phyloP scores from a whole-genome alignment of 345 rosid species.

The Noccaea caerulescens region DNA sequence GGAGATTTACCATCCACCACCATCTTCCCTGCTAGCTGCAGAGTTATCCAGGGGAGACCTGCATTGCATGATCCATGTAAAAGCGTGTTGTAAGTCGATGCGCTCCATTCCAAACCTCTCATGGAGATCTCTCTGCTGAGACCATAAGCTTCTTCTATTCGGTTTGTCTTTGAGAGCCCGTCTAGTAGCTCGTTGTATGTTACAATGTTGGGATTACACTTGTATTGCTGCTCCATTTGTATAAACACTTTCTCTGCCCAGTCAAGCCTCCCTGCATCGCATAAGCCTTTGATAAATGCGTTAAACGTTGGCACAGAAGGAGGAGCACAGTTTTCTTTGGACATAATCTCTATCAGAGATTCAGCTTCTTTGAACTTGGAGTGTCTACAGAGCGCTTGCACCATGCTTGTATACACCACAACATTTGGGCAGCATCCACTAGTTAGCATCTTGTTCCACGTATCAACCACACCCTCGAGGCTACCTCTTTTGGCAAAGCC shows the following conservation, averaged over 20 bases:
- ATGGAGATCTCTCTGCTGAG: conserved; percentile 56
- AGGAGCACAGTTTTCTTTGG: conserved; percentile 56
- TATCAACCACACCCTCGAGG: conserved; percentile 62
- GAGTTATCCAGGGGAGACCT: conserved; percentile 53
- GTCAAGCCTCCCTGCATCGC: conserved; percentile 62
- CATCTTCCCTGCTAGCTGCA: conserved; percentile 71
- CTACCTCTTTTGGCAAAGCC: conserved; percentile 75
- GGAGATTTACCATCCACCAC: conserved; percentile 56
- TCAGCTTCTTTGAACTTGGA: conserved; percentile 67
- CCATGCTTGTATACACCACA: conserved; percentile 86
- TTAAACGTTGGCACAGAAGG: conserved; percentile 73
- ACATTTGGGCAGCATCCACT: conserved; percentile 71
- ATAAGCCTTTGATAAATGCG: conserved; percentile 69
- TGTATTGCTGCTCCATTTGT: conserved; percentile 55
- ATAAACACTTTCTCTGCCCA: conserved; percentile 59
- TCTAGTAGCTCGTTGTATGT: conserved; percentile 75
- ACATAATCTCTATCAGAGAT: conserved; percentile 66
- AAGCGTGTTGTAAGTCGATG: conserved; percentile 67
- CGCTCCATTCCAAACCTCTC: conserved; percentile 52
- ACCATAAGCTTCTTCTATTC: conserved; percentile 52
- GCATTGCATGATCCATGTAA: conserved; percentile 62
- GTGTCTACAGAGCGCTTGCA: conserved; percentile 69
- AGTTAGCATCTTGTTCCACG: conserved; percentile 83
- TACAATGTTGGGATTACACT: conserved; percentile 59
- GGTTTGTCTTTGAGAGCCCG: conserved; percentile 57